Conservation (phyloP, 208 protist genomes). For the Trichomonas gallinae region DNA sequence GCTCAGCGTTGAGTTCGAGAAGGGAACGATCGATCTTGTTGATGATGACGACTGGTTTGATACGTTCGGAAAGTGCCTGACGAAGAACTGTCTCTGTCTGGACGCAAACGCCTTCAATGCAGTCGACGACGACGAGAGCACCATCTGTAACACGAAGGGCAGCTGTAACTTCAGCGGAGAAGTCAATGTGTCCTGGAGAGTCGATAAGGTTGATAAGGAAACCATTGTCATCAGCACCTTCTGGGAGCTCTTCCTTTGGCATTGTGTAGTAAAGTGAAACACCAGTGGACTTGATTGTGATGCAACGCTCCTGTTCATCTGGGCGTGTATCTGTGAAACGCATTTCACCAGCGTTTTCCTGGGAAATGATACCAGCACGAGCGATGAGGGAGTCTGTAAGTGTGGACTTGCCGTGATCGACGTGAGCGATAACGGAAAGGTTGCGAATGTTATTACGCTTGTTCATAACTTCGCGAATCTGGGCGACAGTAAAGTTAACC, state of each 20-base stretch:
- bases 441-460: slow-evolving; percentile 30
- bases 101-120: slow-evolving; percentile 83
- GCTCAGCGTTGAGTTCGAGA: slow-evolving; percentile 65
- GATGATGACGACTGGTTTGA: slow-evolving; percentile 81
- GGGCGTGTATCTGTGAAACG: slow-evolving; percentile 77
- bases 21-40: slow-evolving; percentile 96
- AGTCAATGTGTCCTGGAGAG: slow-evolving; percentile 97
- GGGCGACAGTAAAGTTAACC: slow-evolving; percentile 67
- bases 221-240: slow-evolving; percentile 33
- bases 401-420: slow-evolving; percentile 79
- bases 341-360: slow-evolving; percentile 79
- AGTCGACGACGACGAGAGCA: slow-evolving; percentile 87
- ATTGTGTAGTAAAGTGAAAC: slow-evolving; percentile 62
- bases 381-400: slow-evolving; percentile 86
- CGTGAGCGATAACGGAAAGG: slow-evolving; percentile 39
- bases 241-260: slow-evolving; percentile 42
- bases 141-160: slow-evolving; percentile 89
- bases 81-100: slow-evolving; percentile 65
- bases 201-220: slow-evolving; percentile 83
- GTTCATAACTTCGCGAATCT: slow-evolving; percentile 72
- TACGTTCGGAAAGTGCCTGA: slow-evolving; percentile 61
- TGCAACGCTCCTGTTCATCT: slow-evolving; percentile 87
- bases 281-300: slow-evolving; percentile 96
- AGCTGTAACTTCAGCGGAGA: slow-evolving; percentile 81
- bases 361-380: slow-evolving; percentile 86